A percentile compares a stretch with the other conserved stretches of the same genome.
These are phyloP conservation scores for Neurospora sp. DNA, from an alignment of 495 filamentous ascomycete genomes.

Conservation along the genomic window DNA sequence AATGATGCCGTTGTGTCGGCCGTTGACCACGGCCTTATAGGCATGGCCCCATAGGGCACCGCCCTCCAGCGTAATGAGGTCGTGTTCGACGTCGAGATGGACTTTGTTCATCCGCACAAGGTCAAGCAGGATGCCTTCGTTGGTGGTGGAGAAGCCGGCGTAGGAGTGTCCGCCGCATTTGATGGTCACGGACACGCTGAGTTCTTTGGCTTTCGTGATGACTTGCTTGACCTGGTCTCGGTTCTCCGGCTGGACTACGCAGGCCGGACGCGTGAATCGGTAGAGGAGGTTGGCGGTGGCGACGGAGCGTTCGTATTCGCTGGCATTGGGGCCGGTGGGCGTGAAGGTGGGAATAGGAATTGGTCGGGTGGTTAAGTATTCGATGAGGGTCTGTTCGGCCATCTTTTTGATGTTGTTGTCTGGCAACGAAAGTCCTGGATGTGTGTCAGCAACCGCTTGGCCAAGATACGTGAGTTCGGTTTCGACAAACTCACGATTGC, in stretches of 20 bases:
- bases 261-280: slow-evolving; percentile 11
- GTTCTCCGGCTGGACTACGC: slow-evolving; percentile 16
- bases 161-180: slow-evolving; percentile 17
- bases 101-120: slow-evolving; percentile 9
- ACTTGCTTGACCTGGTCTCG: slow-evolving; percentile 1
- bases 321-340: background rate
- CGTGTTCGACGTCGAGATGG: slow-evolving; percentile 4
- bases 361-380: background rate
- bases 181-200: slow-evolving; percentile 9
- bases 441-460: too few relatives aligned
- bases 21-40: slow-evolving; percentile 10
- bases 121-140: slow-evolving; percentile 14
- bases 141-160: slow-evolving; percentile 14
- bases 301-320: background rate
- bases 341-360: background rate
- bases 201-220: slow-evolving; percentile 1
- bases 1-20: slow-evolving; percentile 8
- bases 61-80: background rate
- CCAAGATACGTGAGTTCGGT: too few relatives aligned
- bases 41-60: slow-evolving; percentile 9
- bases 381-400: background rate
- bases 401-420: background rate
- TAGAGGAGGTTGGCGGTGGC: slow-evolving; percentile 17
- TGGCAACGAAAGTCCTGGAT: too few relatives aligned
- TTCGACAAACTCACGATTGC: too few relatives aligned